Evolutionary conservation across 805 yeast species (phyloP).

Genomic region (Cyberlindnera maclurae): DNA sequence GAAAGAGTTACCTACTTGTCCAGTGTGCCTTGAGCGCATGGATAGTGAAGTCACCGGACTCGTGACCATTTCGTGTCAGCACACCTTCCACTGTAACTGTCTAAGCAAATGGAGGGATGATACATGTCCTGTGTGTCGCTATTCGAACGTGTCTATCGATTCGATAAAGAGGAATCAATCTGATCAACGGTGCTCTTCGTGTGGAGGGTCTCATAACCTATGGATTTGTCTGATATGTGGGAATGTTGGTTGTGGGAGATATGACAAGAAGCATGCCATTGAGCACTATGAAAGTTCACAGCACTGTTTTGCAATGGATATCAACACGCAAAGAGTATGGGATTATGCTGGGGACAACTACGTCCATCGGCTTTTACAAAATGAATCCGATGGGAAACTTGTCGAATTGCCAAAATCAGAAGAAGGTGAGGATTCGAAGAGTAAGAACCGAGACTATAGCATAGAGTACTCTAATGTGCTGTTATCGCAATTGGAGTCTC

Average conservation of each 20-base stretch:
- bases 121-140: constrained; percentile 86
- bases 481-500: constrained; percentile 77
- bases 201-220: constrained; percentile 53
- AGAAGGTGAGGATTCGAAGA: constrained; percentile 12
- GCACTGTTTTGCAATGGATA: constrained; percentile 90
- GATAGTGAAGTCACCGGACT: constrained; percentile 76
- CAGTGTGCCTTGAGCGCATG: constrained; percentile 86
- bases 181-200: constrained; percentile 35
- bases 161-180: constrained; percentile 19
- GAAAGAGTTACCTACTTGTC: constrained; percentile 82
- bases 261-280: constrained; percentile 79
- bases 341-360: constrained; percentile 88
- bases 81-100: constrained; percentile 87
- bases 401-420: constrained; percentile 49
- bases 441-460: constrained; percentile 52
- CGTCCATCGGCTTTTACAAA: constrained; percentile 79
- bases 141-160: constrained; percentile 40
- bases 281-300: constrained; percentile 70
- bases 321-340: constrained; percentile 83
- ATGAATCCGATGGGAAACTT: constrained; percentile 81
- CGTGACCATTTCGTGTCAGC: constrained; percentile 86
- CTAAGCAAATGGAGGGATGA: constrained; percentile 85
- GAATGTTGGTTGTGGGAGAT: constrained; percentile 86
- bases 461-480: constrained; percentile 76
- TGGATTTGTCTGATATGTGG: constrained; percentile 94